Base-by-base conservation (phyloP, 2,329 filamentous ascomycete species). In the Aspergillus terreus region DNA sequence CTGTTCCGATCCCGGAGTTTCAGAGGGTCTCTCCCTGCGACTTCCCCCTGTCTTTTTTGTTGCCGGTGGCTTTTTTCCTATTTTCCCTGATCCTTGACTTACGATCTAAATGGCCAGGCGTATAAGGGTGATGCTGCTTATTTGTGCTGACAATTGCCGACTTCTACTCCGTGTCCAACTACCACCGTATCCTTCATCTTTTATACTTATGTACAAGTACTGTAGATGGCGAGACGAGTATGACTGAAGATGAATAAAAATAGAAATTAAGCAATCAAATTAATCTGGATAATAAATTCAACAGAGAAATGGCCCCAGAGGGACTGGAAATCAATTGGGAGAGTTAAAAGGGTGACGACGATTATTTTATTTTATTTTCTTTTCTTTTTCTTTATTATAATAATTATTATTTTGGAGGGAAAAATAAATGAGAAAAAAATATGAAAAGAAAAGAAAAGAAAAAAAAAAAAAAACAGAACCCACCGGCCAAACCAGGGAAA, bases 1-100 rank as follows among this genome's bases (percentile, higher is more conserved):
- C 43, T 47, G 35, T 49, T 57, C 57, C 54, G 54, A 58, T 58
- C 49, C 49, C 54, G 55, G 58, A 58, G 57, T 55, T 57, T 59
- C 54, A 58, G 50, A 38, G 15, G 43, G 50, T 48, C 48, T 50
- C 47, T 42, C 43, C 47, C 55, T 46, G 51, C 50, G 49, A 36
- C 40, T 46, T 55, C 32, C 50, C 49, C 50, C 52, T 59, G 50
- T 19, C 46, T 41, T 48, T 12, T 41, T 47, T 15, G 32, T 27
- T 17, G 14, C n/a, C 38, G 23, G 15, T 47, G 11, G 14, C 38
- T 41, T 15, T 15, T 15, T 36, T 21, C 19, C 19, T 19, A 19
- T 46, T n/a, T 36, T 36, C 32, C 17, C 33, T 27, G 45, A 19
- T 38, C 45, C 45, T 17, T 46, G 12, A 17, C 33, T 7, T 41